phyloP scores from a whole-genome alignment of 371 early-diverging fungal genomes.

The Mucor irregularis region DNA sequence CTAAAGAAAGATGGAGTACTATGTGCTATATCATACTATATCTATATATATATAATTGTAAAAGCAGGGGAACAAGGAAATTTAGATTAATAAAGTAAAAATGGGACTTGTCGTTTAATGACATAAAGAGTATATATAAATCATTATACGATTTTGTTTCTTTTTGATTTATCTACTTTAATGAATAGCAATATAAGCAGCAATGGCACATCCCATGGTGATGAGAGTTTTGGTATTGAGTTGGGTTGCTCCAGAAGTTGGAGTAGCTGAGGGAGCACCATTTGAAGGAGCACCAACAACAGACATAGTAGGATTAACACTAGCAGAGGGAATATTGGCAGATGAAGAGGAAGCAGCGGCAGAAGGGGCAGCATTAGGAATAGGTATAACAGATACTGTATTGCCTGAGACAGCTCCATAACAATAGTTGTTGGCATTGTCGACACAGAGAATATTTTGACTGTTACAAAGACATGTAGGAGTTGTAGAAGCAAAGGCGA shows the following conservation, averaged over 20 bases:
- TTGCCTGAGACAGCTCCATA: slow-evolving; percentile 24
- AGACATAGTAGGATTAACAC: slow-evolving; percentile 6
- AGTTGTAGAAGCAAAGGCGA: slow-evolving; percentile 22
- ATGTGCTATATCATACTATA: too few relatives aligned
- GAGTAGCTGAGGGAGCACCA: neutral
- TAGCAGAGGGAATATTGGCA: neutral
- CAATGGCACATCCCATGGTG: slow-evolving; percentile 6
- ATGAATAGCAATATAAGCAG: slow-evolving; percentile 13
- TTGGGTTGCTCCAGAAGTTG: slow-evolving; percentile 3
- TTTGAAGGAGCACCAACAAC: slow-evolving; percentile 14
- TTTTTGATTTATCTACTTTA: neutral
- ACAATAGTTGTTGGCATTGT: slow-evolving; percentile 41
- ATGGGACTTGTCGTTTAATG: too few relatives aligned
- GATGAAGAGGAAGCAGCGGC: slow-evolving; percentile 9
- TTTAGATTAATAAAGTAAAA: neutral
- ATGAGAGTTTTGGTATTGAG: neutral
- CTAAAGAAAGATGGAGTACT: too few relatives aligned
- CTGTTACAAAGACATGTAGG: slow-evolving; percentile 40
- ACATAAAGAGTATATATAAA: neutral
- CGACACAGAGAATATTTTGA: slow-evolving; percentile 42
- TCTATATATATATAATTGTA: too few relatives aligned
- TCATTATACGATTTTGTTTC: neutral
- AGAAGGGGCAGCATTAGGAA: slow-evolving; percentile 22
- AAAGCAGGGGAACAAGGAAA: neutral
- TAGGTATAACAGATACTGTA: slow-evolving; percentile 12